Evolutionary conservation across 164 flowering plant genomes (phyloP).

Genomic region (Umbilicus rupestris): DNA sequence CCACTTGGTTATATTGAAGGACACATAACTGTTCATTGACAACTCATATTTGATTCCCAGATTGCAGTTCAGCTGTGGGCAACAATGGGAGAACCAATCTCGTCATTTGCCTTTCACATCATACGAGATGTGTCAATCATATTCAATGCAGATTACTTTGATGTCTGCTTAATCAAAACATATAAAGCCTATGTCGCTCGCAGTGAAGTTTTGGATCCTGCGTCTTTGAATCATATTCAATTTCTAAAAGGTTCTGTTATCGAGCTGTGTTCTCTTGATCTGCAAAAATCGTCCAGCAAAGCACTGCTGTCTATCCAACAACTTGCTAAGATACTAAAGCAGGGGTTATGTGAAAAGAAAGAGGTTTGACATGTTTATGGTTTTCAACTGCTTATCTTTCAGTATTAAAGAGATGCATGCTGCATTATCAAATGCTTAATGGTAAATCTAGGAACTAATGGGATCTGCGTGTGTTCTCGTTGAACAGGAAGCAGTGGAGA

Average conservation of each 20-base stretch:
- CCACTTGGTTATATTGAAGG: background rate
- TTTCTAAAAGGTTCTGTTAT: slow-evolving; percentile 50
- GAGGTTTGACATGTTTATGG: slow-evolving; percentile 36
- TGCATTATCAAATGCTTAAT: background rate
- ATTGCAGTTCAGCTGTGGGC: slow-evolving; percentile 75
- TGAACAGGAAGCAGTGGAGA: slow-evolving; percentile 61
- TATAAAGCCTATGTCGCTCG: slow-evolving; percentile 52
- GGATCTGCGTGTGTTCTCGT: slow-evolving; percentile 7
- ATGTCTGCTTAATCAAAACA: slow-evolving; percentile 42
- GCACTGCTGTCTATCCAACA: slow-evolving; percentile 45
- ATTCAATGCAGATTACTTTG: slow-evolving; percentile 34
- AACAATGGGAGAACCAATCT: slow-evolving; percentile 48
- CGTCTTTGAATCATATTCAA: slow-evolving; percentile 33
- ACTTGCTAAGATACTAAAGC: slow-evolving; percentile 56
- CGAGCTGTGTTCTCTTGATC: slow-evolving; percentile 64
- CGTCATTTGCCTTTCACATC: slow-evolving; percentile 45
- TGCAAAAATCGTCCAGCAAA: slow-evolving; percentile 42
- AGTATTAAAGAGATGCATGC: background rate
- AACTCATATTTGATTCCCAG: slow-evolving; percentile 37
- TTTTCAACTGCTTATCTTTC: background rate
- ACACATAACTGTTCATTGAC: background rate
- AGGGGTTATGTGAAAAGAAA: slow-evolving; percentile 46
- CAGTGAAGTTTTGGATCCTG: slow-evolving; percentile 46
- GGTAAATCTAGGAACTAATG: background rate
- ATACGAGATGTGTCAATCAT: slow-evolving; percentile 40